A percentile compares a stretch with the other conserved stretches of the same genome.
phyloP scores from a whole-genome alignment of 495 filamentous ascomycete species.

The Talaromyces liani region DNA sequence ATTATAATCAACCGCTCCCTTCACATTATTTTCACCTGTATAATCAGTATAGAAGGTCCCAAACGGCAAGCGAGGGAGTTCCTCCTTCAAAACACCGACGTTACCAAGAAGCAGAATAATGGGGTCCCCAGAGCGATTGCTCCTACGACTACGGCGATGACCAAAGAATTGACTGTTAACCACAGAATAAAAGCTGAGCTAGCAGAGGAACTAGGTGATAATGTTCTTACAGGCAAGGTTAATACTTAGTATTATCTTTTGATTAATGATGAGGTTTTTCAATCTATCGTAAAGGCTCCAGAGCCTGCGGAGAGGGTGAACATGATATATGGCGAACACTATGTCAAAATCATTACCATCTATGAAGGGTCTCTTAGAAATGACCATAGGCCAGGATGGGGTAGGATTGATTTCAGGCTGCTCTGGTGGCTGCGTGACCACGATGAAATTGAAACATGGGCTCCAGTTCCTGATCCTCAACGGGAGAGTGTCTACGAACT shows the following conservation, averaged over 20 bases:
- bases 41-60: no score
- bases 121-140: no score
- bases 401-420: background rate
- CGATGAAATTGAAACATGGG: background rate
- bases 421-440: background rate
- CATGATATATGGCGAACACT: background rate
- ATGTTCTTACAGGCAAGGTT: background rate
- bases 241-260: background rate
- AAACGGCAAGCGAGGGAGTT: no score
- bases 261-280: background rate
- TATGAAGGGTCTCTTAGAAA: background rate
- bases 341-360: background rate
- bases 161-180: no score
- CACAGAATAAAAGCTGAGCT: no score
- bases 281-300: background rate
- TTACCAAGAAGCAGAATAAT: no score
- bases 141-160: no score
- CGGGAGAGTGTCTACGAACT: background rate
- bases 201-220: conserved; percentile 16
- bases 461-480: background rate
- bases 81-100: background rate
- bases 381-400: background rate
- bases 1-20: no score
- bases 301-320: background rate
- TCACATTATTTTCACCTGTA: no score